These are phyloP conservation scores for Vickermania spadyakhi DNA, from an alignment of 208 protist genomes.

Conservation along the genomic window DNA sequence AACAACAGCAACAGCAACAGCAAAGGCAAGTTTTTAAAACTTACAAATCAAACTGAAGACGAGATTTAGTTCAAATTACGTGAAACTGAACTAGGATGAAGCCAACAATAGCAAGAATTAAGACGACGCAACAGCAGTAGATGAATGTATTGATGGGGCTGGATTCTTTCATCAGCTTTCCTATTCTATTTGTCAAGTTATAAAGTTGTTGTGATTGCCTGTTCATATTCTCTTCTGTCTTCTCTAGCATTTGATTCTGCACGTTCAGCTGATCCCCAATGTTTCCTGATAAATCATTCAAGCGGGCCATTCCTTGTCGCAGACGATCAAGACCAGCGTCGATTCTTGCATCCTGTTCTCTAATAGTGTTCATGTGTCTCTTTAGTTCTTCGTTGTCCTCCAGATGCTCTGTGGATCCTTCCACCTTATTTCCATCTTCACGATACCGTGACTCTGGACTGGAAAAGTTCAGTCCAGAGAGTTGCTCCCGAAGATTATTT, in stretches of 20 bases:
- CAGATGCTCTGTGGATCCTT: background rate
- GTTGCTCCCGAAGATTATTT: background rate
- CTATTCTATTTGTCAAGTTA: background rate
- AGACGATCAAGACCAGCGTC: conserved; percentile 3
- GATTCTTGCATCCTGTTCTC: background rate
- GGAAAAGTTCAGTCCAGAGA: background rate
- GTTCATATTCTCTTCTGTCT: conserved; percentile 2
- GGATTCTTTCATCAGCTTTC: conserved; percentile 2
- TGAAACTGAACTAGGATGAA: conserved; percentile 2
- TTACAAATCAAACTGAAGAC: background rate
- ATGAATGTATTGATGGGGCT: conserved; percentile 2
- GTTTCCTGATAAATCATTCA: background rate
- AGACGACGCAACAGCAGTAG: background rate
- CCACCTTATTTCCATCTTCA: conserved; percentile 1
- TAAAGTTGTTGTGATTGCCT: background rate
- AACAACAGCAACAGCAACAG: background rate
- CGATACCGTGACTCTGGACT: background rate
- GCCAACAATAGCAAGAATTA: conserved; percentile 4
- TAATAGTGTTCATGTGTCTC: background rate
- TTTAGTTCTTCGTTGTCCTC: background rate
- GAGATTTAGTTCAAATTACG: background rate
- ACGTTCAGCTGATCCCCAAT: conserved; percentile 2
- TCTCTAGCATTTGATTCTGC: conserved; percentile 2
- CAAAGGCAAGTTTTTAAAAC: background rate
- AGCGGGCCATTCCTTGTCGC: background rate